Base-by-base conservation (phyloP, 306 rosid species). In the Cicer arietinum region DNA sequence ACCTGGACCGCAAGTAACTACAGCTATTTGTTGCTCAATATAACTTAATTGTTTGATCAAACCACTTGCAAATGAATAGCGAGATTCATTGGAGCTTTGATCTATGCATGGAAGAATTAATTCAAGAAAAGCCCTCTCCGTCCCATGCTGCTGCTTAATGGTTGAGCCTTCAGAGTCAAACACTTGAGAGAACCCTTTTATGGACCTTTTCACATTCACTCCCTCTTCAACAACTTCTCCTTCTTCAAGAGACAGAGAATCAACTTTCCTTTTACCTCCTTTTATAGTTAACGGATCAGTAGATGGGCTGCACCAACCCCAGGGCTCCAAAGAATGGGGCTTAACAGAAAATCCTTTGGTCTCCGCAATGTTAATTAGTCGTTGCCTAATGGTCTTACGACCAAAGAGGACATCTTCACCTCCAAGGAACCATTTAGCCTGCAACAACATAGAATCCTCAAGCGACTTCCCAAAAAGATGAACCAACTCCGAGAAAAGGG, bases 61-160 rank as follows among this genome's bases (percentile, higher is more conserved):
- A 84, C 89, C 97, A 47, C 74, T 89, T 30, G 97, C 96, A 87
- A 94, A 91, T 54, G 92, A 84, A 73, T 89, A 85, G 45, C 94
- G 90, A 13, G 97, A 91, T 67, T 91, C 98, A 77, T 89, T 94
- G 18, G 97, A 91, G 84, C 96, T 89, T 70, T 84, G 98, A 84
- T 94, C 98, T 73, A 91, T 89, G 86, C 96, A 94, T 44, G 98
- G 94, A 84, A 91, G 92, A 83, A 91, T 82, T 53, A 94, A 84
- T 75, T 87, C 94, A 66, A 87, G 58, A 73, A 91, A 85, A 77
- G 97, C 96, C 88, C 82, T 91, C 89, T 91, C 96, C 12, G 94
- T 85, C 80, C 75, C 96, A 80, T 78, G 84, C 82, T 83, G 94
- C 87, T 80, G 90, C 54, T 75, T 77, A 53, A 66, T 62, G 80